Base-by-base conservation (phyloP, 2,329 filamentous ascomycete species). In the Ascochyta pisi region DNA sequence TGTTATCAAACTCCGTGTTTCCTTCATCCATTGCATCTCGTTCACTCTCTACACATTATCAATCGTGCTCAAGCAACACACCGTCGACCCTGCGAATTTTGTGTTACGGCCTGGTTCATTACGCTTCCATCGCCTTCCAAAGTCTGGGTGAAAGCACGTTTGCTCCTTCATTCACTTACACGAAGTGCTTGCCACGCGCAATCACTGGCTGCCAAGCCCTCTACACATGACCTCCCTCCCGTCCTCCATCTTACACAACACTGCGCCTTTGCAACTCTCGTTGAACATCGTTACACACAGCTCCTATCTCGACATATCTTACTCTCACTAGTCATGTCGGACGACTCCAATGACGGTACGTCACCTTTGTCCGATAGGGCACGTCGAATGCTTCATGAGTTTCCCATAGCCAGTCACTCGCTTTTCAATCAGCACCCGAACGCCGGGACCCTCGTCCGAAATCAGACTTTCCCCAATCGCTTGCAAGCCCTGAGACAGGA, bases 251-350 rank as follows among this genome's bases (percentile, higher is more conserved):
- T 27, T 27, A 3, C 22, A 40, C 19, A 40, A 16, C 24, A 23
- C 37, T 39, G 37, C 39, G 27, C 13, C 5, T 7, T 16, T 26
- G 31, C 43, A 45, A 1, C 6, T 9, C 3, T 16, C 31, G 16
- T 31, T 35, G 19, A 44, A 4, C 10, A n/a, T 27, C 37, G 15
- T 13, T 35, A 50, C 22, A 12, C 22, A n/a, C 24, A 31, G n/a
- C 9, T 19, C 2, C 42, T 50, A 42, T 22, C 15, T 41, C 34
- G 27, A 50, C 40, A 46, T 26, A 57, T 6, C n/a, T 41, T 50
- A 52, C 52, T 16, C 37, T 55, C 50, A 34, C 43, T 54, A 9
- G 50, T 19, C 16, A 65, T 65, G 64, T 39, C 60, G 23, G 53
- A 57, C 22, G 54, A 19, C 34, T 29, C 23, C 23, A 43, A 15